Evolutionary conservation across 768 basidiomycete genomes (phyloP).

Genomic region (Leucogyrophana mollusca): DNA sequence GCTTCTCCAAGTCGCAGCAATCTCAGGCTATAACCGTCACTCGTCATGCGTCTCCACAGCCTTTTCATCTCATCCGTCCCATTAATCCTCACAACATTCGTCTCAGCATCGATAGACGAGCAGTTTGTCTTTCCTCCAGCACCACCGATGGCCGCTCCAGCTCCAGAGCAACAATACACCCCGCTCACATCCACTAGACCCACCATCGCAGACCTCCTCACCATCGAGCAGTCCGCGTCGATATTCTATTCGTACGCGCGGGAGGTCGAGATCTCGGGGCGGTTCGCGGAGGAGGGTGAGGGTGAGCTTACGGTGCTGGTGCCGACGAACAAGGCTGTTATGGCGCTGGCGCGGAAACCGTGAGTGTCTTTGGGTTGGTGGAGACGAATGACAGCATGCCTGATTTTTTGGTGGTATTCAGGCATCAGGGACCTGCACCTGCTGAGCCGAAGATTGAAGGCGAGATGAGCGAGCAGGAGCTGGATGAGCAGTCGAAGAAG

Average conservation of each 20-base stretch:
- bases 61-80: neutral
- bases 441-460: constrained; percentile 36
- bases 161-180: constrained; percentile 19
- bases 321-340: constrained; percentile 86
- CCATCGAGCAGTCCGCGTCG: constrained; percentile 70
- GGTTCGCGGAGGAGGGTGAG: constrained; percentile 35
- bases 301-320: constrained; percentile 63
- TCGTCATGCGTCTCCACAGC: neutral
- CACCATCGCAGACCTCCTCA: constrained; percentile 72
- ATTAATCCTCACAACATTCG: constrained; percentile 13
- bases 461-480: constrained; percentile 64
- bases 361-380: constrained; percentile 38
- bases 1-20: too few species aligned
- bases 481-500: constrained; percentile 53
- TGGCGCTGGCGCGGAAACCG: constrained; percentile 81
- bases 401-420: constrained; percentile 20
- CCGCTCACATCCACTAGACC: constrained; percentile 48
- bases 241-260: constrained; percentile 86
- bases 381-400: neutral
- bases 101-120: constrained; percentile 24
- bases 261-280: constrained; percentile 59
- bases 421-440: constrained; percentile 56
- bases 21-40: too few species aligned
- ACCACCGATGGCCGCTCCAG: constrained; percentile 12
- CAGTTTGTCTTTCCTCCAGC: constrained; percentile 24